Conservation (phyloP, 2,329 filamentous ascomycete species). For the Fusarium albidum region DNA sequence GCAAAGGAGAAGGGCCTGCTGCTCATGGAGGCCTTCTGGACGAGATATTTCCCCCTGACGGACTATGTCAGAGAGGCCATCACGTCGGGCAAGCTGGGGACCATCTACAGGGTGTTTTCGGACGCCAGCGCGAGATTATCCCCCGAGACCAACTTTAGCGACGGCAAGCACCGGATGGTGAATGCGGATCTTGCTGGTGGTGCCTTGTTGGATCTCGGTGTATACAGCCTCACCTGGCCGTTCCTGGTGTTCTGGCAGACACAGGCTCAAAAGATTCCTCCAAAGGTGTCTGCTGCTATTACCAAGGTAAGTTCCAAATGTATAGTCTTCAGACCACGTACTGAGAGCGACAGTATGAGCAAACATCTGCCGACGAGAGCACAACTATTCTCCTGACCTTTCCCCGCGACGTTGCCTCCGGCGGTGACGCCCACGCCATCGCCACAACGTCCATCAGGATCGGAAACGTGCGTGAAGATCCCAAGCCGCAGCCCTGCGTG, state of each 20-base stretch:
- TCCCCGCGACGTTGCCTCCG: constrained; percentile 57
- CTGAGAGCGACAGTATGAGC: constrained; percentile 2
- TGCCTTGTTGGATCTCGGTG: constrained; percentile 81
- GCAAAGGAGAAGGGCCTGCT: constrained; percentile 76
- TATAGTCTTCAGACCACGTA: neutral
- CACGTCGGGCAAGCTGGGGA: constrained; percentile 60
- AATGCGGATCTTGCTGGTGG: constrained; percentile 84
- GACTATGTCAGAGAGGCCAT: constrained; percentile 74
- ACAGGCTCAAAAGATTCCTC: constrained; percentile 68
- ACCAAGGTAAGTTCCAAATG: constrained; percentile 38
- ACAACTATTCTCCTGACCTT: constrained; percentile 80
- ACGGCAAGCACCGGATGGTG: constrained; percentile 73
- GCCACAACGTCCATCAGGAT: constrained; percentile 69
- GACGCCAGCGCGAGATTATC: constrained; percentile 1
- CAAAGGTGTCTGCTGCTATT: constrained; percentile 73
- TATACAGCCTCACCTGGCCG: constrained; percentile 88
- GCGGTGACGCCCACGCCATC: constrained; percentile 70
- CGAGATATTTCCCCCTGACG: constrained; percentile 83
- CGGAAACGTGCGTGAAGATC: constrained; percentile 59
- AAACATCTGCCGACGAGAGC: constrained; percentile 77
- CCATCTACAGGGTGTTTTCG: constrained; percentile 62
- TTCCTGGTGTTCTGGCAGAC: constrained; percentile 86
- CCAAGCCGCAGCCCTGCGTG: constrained; percentile 70
- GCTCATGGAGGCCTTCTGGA: constrained; percentile 90
- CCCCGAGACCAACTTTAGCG: constrained; percentile 5